Conservation (phyloP, 139 green algal species). For the Parachlorella kessleri region DNA sequence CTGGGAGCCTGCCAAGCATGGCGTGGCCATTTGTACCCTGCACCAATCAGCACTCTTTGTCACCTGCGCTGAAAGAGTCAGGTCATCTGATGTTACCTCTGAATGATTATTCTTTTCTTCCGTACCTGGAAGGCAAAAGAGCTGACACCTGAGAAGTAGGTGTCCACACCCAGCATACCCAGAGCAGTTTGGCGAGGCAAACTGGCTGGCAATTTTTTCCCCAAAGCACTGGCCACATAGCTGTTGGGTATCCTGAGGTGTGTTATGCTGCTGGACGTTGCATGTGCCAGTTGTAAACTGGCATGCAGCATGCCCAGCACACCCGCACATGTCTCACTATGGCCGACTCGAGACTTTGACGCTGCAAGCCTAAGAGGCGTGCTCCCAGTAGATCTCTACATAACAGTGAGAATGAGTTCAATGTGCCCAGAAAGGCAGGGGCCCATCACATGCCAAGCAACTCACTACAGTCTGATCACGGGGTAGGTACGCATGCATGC, state of each 20-base stretch:
- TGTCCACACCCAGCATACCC: no score
- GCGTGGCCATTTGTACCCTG: conserved; percentile 67
- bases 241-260: conserved; percentile 4
- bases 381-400: no score
- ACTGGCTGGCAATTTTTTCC: neutral
- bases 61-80: no score
- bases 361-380: no score
- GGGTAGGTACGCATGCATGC: no score
- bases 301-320: conserved; percentile 28
- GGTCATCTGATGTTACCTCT: conserved; percentile 57
- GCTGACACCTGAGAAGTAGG: conserved; percentile 42
- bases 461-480: no score
- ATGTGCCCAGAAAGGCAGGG: no score
- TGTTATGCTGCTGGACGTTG: neutral
- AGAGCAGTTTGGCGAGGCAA: neutral
- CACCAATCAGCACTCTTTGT: neutral
- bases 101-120: no score
- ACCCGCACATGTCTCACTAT: conserved; percentile 48
- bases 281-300: neutral
- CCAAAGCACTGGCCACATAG: conserved; percentile 7
- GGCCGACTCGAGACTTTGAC: conserved; percentile 45
- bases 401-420: no score
- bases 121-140: conserved; percentile 67
- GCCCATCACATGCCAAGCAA: no score
- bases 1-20: no score